phyloP scores from a whole-genome alignment of 352 stramenopile species.

The Achlya hypogyna region DNA sequence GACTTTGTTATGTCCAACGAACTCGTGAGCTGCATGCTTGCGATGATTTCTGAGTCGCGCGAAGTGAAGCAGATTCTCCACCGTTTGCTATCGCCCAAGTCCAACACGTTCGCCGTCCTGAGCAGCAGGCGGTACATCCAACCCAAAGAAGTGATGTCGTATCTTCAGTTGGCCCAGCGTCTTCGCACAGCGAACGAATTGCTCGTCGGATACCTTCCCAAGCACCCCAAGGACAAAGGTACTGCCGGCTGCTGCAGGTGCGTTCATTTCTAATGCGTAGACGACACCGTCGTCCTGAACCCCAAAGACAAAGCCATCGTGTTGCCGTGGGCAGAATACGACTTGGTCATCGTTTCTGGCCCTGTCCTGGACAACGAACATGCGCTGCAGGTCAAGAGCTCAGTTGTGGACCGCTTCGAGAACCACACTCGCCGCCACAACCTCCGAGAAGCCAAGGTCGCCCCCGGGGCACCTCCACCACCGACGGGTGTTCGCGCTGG shows the following conservation, averaged over 20 bases:
- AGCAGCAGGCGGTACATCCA: constrained; percentile 47
- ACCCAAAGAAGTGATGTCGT: constrained; percentile 43
- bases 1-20: constrained; percentile 87
- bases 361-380: background rate
- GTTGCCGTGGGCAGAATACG: constrained; percentile 38
- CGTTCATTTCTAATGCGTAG: too few species aligned
- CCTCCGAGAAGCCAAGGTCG: background rate
- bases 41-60: constrained; percentile 79
- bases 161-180: constrained; percentile 65
- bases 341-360: constrained; percentile 48
- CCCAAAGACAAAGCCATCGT: constrained; percentile 41
- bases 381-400: background rate
- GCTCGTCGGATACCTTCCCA: constrained; percentile 62
- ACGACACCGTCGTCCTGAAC: constrained; percentile 38
- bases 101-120: constrained; percentile 64
- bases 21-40: constrained; percentile 73
- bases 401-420: background rate
- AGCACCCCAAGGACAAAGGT: constrained; percentile 30
- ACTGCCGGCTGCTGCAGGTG: too few species aligned
- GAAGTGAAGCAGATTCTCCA: constrained; percentile 76
- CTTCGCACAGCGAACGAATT: constrained; percentile 49
- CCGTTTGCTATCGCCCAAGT: constrained; percentile 55
- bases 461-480: background rate
- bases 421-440: background rate
- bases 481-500: background rate